A percentile compares a stretch with the other conserved stretches of the same genome.
phyloP scores from a whole-genome alignment of 768 basidiomycete species.

The Leccinum pellstonianum region DNA sequence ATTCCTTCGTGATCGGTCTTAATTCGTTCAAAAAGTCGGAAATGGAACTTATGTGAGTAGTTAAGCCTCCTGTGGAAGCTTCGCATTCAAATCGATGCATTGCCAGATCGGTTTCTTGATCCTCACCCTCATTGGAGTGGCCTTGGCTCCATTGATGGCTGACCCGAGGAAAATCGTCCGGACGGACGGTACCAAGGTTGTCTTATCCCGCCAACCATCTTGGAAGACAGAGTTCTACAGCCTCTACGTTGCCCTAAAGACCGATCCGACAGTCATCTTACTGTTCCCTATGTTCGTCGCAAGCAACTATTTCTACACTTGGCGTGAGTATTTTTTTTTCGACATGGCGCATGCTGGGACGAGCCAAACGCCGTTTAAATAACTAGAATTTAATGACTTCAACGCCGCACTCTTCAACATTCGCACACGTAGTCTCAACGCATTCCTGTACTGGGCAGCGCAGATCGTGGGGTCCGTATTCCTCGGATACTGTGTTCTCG shows the following conservation, averaged over 20 bases:
- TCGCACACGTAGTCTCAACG: constrained; percentile 76
- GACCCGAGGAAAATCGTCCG: constrained; percentile 72
- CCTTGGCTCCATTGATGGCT: constrained; percentile 68
- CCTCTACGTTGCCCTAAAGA: constrained; percentile 63
- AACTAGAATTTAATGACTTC: constrained; percentile 58
- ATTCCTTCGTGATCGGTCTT: background rate
- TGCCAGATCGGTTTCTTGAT: constrained; percentile 70
- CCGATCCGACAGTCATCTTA: constrained; percentile 69
- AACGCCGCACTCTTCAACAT: constrained; percentile 80
- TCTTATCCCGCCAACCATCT: constrained; percentile 61
- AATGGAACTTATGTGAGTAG: constrained; percentile 72
- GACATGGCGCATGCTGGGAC: background rate
- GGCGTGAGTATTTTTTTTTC: constrained; percentile 50
- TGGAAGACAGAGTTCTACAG: constrained; percentile 76
- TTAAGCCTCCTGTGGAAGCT: background rate
- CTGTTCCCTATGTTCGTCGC: constrained; percentile 87
- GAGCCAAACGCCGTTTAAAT: constrained; percentile 10
- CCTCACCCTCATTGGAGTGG: constrained; percentile 66
- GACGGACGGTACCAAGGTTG: constrained; percentile 70
- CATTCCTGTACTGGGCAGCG: constrained; percentile 74
- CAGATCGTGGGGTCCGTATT: constrained; percentile 75
- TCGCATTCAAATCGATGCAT: background rate
- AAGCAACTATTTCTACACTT: constrained; percentile 84
- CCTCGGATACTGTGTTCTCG: constrained; percentile 65
- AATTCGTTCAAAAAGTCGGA: constrained; percentile 41